Evolutionary conservation across 306 rosid genomes (phyloP).

Genomic region (Inga oerstediana): DNA sequence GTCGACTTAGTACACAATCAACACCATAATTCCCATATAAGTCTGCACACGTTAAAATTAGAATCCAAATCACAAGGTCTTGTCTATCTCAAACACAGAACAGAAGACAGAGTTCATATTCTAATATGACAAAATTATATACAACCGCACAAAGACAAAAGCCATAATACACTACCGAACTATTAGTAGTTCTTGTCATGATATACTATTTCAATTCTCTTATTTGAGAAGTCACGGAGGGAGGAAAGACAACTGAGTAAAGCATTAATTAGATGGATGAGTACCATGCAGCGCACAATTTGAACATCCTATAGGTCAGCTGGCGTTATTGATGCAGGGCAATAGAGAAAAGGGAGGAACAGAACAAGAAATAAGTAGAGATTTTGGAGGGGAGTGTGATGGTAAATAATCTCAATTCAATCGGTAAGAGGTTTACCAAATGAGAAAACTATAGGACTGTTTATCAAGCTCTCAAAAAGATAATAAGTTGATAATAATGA

Average conservation of each 20-base stretch:
- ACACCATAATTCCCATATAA: neutral
- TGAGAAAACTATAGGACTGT: neutral
- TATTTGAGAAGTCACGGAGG: neutral
- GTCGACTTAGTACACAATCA: neutral
- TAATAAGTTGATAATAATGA: neutral
- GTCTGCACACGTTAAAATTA: neutral
- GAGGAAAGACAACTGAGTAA: neutral
- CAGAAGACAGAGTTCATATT: neutral
- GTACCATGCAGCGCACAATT: neutral
- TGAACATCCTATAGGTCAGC: neutral
- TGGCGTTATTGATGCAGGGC: neutral
- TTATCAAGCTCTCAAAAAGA: neutral
- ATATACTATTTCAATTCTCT: neutral
- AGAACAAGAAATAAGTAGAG: too few species aligned
- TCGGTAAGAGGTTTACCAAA: neutral
- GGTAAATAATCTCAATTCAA: neutral
- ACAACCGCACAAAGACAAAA: neutral
- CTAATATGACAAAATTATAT: neutral
- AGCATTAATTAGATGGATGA: neutral
- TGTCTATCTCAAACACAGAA: neutral
- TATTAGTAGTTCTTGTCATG: neutral
- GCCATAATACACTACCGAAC: neutral
- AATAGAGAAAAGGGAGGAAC: too few species aligned
- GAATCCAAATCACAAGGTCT: neutral
- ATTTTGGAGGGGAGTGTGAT: neutral